Evolutionary conservation across 2,329 filamentous ascomycete genomes (phyloP).

Genomic region (Arthrobotrys megalospora): DNA sequence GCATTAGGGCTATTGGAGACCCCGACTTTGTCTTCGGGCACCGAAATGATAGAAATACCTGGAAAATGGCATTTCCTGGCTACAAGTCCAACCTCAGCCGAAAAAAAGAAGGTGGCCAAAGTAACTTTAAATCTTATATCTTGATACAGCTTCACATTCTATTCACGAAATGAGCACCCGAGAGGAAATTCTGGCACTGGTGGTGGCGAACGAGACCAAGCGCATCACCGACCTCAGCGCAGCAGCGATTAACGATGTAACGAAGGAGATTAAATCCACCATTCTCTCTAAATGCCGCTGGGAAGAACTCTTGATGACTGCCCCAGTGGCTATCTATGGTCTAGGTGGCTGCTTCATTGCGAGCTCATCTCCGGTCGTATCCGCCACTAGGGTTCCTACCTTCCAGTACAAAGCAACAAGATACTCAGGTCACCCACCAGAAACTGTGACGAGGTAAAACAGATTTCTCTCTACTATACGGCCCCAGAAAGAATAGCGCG

Average conservation of each 20-base stretch:
- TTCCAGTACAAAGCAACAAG: background rate
- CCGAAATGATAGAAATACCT: too few species aligned
- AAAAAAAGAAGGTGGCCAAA: background rate
- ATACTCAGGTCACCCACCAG: background rate
- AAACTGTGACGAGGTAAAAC: background rate
- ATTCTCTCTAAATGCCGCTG: slow-evolving; percentile 38
- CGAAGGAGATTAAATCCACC: slow-evolving; percentile 24
- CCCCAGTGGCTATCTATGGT: slow-evolving; percentile 21
- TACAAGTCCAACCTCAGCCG: too few species aligned
- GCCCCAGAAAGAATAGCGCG: too few species aligned
- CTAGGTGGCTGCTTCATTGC: slow-evolving; percentile 38
- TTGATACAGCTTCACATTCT: background rate
- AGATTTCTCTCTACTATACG: too few species aligned
- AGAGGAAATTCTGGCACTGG: background rate
- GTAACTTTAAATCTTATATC: background rate
- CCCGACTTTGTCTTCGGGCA: too few species aligned
- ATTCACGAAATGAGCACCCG: background rate
- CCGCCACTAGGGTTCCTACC: slow-evolving; percentile 1
- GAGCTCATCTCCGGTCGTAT: background rate
- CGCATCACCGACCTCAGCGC: background rate
- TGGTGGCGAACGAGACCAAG: background rate
- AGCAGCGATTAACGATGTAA: slow-evolving; percentile 66
- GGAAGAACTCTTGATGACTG: slow-evolving; percentile 32
- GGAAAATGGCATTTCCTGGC: too few species aligned
- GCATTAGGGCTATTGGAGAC: too few species aligned